Conservation (phyloP, 169 alveolate species). For the Amoebophrya sp. region DNA sequence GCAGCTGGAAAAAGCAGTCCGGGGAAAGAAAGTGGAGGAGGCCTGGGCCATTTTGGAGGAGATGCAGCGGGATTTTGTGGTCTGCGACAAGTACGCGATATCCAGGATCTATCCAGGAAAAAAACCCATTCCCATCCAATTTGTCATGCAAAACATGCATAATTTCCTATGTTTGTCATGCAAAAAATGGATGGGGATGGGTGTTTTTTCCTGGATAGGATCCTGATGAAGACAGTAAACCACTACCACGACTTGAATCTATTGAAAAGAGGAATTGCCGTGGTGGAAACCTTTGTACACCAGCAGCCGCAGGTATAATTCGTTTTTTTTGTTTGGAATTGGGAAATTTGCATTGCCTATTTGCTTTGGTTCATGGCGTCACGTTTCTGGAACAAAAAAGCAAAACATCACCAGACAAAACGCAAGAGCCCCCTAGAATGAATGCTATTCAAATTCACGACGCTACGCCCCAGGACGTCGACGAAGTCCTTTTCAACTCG, state of each 20-base stretch:
- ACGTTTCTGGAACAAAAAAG: too few relatives aligned
- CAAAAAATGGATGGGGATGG: too few relatives aligned
- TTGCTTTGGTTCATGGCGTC: too few relatives aligned
- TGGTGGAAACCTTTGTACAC: background rate
- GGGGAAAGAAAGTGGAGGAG: background rate
- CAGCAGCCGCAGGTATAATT: background rate
- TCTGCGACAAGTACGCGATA: background rate
- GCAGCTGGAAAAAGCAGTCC: constrained; percentile 1
- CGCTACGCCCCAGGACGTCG: constrained; percentile 40
- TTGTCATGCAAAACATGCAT: too few relatives aligned
- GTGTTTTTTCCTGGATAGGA: too few relatives aligned
- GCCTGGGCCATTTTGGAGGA: background rate
- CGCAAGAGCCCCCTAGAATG: too few relatives aligned
- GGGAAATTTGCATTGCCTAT: too few relatives aligned
- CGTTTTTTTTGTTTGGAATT: too few relatives aligned
- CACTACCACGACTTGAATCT: background rate
- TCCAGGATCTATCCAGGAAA: too few relatives aligned
- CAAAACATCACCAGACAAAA: too few relatives aligned
- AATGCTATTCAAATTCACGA: background rate
- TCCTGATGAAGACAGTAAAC: background rate
- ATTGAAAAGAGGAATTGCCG: background rate
- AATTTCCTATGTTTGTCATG: too few relatives aligned
- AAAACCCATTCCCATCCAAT: too few relatives aligned
- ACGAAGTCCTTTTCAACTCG: constrained; percentile 81
- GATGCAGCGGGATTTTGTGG: background rate